Conservation (phyloP, 768 basidiomycete species). For the Panaeolus papilionaceus region DNA sequence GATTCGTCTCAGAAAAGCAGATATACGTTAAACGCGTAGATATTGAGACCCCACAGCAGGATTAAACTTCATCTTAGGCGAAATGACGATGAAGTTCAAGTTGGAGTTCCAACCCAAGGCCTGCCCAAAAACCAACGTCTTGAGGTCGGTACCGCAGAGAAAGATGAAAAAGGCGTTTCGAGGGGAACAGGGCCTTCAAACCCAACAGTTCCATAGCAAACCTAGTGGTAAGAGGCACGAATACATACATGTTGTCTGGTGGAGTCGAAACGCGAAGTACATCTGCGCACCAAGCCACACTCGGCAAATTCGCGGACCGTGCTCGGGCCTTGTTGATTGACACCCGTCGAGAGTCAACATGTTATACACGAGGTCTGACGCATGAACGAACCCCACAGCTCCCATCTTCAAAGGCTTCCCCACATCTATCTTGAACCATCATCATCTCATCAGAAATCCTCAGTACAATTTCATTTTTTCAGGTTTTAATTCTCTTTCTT, state of each 20-base stretch:
- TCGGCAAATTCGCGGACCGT: slow-evolving; percentile 32
- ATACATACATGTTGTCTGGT: slow-evolving; percentile 13
- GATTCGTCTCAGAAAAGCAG: neutral
- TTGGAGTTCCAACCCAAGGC: slow-evolving; percentile 5
- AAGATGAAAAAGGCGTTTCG: slow-evolving; percentile 11
- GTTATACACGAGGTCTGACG: slow-evolving; percentile 24
- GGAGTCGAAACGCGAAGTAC: slow-evolving; percentile 6
- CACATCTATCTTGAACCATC: slow-evolving; percentile 21
- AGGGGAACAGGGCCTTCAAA: slow-evolving; percentile 9
- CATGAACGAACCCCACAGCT: slow-evolving; percentile 11
- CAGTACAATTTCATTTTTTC: slow-evolving; percentile 5
- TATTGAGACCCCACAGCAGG: neutral
- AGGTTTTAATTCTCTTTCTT: slow-evolving; percentile 13
- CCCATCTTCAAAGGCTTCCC: slow-evolving; percentile 15
- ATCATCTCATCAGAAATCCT: slow-evolving; percentile 2
- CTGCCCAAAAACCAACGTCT: slow-evolving; percentile 12
- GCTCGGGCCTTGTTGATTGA: slow-evolving; percentile 25
- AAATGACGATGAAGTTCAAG: slow-evolving; percentile 5
- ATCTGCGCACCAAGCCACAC: slow-evolving; percentile 7
- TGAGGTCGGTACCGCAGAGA: slow-evolving; percentile 2
- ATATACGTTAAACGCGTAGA: neutral
- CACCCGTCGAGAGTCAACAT: slow-evolving; percentile 31
- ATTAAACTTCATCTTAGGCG: neutral
- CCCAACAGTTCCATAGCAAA: slow-evolving; percentile 4
- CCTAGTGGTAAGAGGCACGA: slow-evolving; percentile 7